Percentiles rank a stretch among this genome's conserved stretches.
phyloP scores from a whole-genome alignment of 2,329 filamentous ascomycete species.

The Ophiocordyceps camponoti-saundersi region DNA sequence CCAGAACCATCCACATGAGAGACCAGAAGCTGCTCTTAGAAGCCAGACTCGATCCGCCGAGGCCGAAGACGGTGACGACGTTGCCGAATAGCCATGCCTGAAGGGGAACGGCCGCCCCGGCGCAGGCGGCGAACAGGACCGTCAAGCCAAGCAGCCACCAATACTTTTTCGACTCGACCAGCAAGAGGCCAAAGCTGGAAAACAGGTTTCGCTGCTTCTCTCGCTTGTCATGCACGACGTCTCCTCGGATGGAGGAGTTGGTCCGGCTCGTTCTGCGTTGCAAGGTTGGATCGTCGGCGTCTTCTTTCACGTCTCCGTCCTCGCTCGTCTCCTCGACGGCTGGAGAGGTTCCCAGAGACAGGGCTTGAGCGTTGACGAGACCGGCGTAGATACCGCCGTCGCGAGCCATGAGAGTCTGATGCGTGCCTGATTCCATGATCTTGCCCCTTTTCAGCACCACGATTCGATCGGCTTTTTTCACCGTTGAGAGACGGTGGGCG shows the following conservation, averaged over 20 bases:
- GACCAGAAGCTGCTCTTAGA: conserved; percentile 41
- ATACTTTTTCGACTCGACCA: conserved; percentile 35
- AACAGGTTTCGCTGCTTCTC: conserved; percentile 25
- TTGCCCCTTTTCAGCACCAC: conserved; percentile 56
- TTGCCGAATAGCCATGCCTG: conserved; percentile 39
- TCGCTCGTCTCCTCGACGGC: conserved; percentile 15
- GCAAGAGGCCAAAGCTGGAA: conserved; percentile 35
- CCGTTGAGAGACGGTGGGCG: conserved; percentile 58
- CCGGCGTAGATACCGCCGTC: conserved; percentile 47
- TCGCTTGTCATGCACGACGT: conserved; percentile 7
- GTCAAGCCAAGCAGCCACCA: conserved; percentile 33
- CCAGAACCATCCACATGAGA: conserved; percentile 46
- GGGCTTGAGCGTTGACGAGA: conserved; percentile 46
- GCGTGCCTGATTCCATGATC: conserved; percentile 58
- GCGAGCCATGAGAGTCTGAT: conserved; percentile 48
- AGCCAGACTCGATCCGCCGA: conserved; percentile 11
- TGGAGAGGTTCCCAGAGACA: conserved; percentile 31
- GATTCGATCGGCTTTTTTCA: conserved; percentile 64
- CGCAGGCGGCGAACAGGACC: conserved; percentile 26
- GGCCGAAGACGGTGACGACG: conserved; percentile 32
- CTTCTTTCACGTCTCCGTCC: conserved; percentile 9
- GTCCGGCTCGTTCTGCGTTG: conserved; percentile 28
- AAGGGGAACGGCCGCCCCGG: conserved; percentile 26
- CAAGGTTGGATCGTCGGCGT: conserved; percentile 19
- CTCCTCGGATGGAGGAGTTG: conserved; percentile 13